phyloP scores from a whole-genome alignment of 305 asterid species.

The Solanum hybrid region DNA sequence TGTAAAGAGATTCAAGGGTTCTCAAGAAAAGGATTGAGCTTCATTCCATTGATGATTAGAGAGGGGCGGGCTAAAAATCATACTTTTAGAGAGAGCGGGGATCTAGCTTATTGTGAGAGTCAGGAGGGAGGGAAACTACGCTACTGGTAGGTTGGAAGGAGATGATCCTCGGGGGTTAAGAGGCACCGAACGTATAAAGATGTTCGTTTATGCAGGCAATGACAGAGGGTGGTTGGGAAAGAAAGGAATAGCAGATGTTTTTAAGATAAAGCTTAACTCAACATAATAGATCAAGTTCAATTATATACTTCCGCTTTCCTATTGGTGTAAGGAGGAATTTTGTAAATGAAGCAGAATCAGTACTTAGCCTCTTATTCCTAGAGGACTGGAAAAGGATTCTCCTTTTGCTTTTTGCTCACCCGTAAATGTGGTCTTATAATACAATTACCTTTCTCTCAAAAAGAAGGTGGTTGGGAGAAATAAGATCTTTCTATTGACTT shows the following conservation, averaged over 20 bases:
- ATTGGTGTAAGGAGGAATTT: not conserved
- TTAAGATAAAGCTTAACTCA: not conserved
- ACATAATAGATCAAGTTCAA: not conserved
- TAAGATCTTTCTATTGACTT: not conserved
- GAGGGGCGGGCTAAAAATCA: not conserved
- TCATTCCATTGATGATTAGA: not conserved
- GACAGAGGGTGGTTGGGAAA: not conserved
- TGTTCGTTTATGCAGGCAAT: not conserved
- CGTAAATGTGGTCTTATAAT: not conserved
- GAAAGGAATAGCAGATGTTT: not conserved
- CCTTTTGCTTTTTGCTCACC: not conserved
- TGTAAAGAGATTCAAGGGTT: not conserved
- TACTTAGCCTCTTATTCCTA: not conserved
- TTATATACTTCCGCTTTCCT: not conserved
- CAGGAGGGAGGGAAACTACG: not conserved
- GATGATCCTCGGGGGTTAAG: not conserved
- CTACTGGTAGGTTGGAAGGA: not conserved
- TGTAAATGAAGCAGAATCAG: not conserved
- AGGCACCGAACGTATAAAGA: not conserved
- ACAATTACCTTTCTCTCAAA: not conserved
- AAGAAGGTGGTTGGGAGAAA: not conserved
- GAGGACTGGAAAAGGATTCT: not conserved
- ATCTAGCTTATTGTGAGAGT: not conserved
- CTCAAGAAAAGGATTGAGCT: not conserved
- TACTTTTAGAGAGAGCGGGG: not conserved